Base-by-base conservation (phyloP, 352 stramenopile genomes). In the Globisporangium echinulatum region DNA sequence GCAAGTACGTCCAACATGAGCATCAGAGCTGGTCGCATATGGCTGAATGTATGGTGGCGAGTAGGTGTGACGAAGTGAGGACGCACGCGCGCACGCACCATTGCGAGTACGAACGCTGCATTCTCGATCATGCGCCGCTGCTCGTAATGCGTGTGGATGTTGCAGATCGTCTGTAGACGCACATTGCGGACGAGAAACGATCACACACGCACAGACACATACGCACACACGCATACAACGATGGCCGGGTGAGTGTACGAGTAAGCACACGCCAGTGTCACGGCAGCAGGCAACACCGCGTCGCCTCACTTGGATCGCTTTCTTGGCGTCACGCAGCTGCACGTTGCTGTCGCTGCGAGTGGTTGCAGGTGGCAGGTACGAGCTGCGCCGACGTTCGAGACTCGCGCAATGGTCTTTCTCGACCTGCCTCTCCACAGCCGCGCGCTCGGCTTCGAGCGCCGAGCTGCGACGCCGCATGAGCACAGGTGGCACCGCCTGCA, bases 61-160 rank as follows among this genome's bases (percentile, higher is more conserved):
- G 25, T 33, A 33, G 25, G 25, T 3, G 25, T 3, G 25, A 3
- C 25, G 25, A 3, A 33, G 25, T 33, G 40, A 9, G 33, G 39
- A 0, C 13, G 11, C 8, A 33, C 9, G 15, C 39, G 13, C 5
- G 36, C 25, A 72, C 71, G 43, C 15, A 78, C 75, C 69, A 87
- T 75, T 39, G 82, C 80, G 46, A 92, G 54, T 11, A 13, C 55
- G 47, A 85, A 90, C 25, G 79, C 61, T 10, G 60, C 56, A 42
- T 90, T 88, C 52, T 92, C 82, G 40, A 88, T 63, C 6, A 57
- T 17, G n/a, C 84, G 78, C 5, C 79, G 80, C 14, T 67, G 71
- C 14, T 92, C 76, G 37, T 89, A 90, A 51, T 72, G 67, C 61
- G 75, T 66, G 61, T 90, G 77, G 11, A 90, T 71, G 19, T 65